These are phyloP conservation scores for Zanthoxylum bungeanum DNA, from an alignment of 345 rosid species.

Conservation along the genomic window DNA sequence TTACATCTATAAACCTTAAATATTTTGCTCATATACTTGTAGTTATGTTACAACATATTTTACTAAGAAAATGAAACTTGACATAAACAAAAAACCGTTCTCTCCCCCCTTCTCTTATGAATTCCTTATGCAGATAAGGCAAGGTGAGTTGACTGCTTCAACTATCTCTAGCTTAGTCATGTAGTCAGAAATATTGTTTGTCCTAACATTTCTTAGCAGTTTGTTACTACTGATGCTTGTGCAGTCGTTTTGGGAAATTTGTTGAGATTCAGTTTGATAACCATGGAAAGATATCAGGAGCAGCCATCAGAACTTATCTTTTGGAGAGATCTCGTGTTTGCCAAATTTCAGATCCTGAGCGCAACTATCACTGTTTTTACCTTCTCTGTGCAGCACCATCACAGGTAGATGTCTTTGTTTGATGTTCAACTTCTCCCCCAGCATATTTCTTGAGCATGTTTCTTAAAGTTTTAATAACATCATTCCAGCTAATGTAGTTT, in stretches of 20 bases:
- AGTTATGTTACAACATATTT: not conserved
- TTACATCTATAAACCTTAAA: slow-evolving; percentile 3
- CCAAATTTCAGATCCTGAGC: slow-evolving; percentile 88
- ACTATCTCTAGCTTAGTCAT: slow-evolving; percentile 4
- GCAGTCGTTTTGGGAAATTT: slow-evolving; percentile 95
- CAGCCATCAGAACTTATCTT: slow-evolving; percentile 92
- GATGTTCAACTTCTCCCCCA: not conserved
- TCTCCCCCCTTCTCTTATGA: not conserved
- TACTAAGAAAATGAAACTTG: not conserved
- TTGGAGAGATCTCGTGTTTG: slow-evolving; percentile 97
- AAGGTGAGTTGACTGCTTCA: not conserved
- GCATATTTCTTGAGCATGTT: slow-evolving; percentile 8
- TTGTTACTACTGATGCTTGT: not conserved
- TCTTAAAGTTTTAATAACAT: slow-evolving; percentile 5
- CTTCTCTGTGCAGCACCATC: slow-evolving; percentile 88
- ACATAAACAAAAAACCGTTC: not conserved
- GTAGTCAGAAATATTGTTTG: not conserved
- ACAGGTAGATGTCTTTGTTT: slow-evolving; percentile 42
- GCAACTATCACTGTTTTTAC: slow-evolving; percentile 94
- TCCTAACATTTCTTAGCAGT: not conserved
- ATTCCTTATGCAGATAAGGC: not conserved
- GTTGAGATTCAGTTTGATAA: slow-evolving; percentile 88
- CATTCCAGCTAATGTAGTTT: slow-evolving; percentile 21
- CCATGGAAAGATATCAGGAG: slow-evolving; percentile 82
- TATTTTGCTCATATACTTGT: not conserved